Evolutionary conservation across 139 green algal species (phyloP), one percentile per base, ranked within the genome.

Genomic region (Haematococcus lacustris): DNA sequence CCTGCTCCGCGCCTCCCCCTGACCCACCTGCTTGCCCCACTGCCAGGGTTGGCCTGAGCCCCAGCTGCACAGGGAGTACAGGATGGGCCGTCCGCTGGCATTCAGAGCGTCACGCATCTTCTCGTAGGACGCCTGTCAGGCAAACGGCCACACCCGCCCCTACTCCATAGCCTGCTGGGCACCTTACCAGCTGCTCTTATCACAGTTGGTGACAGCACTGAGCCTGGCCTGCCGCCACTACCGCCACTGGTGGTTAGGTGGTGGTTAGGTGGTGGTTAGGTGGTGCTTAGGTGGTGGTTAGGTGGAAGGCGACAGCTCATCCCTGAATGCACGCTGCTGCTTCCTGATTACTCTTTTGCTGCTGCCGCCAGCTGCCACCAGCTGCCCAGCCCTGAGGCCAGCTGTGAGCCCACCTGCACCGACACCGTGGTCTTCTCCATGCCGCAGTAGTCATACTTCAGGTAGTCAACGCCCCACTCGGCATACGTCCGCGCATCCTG

Each of bases 21-120:
- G n/a, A 21, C 69, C 32, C 57, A 89, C 84, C 75, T 80, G 30
- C 13, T 78, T 73, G 0, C 78, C 89, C 83, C 87, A 94, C n/a
- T 85, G 60, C 83, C 84, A 88, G n/a, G 89, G 87, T 64, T 89
- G 73, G 0, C 76, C 84, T 2, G 86, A 77, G 17, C 87, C 87
- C 90, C 90, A 95, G 0, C 81, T 82, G 78, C 90, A 95, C 50
- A 95, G 64, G 23, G 71, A 85, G 77, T 82, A 93, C 9, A 90
- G 63, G 6, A 95, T 87, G 34, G 88, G 86, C 9, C 86, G 79
- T 0, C 83, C 86, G 0, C 89, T 91, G 3, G 71, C 69, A 32
- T 84, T 86, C 28, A 95, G 81, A 0, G 90, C 90, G 13, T 90
- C 81, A 1, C 84, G 65, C 89, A 94, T 94, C 35, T 71, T 71